Conservation (phyloP, 78 protist genomes). For the Monocercomonoides exilis region DNA sequence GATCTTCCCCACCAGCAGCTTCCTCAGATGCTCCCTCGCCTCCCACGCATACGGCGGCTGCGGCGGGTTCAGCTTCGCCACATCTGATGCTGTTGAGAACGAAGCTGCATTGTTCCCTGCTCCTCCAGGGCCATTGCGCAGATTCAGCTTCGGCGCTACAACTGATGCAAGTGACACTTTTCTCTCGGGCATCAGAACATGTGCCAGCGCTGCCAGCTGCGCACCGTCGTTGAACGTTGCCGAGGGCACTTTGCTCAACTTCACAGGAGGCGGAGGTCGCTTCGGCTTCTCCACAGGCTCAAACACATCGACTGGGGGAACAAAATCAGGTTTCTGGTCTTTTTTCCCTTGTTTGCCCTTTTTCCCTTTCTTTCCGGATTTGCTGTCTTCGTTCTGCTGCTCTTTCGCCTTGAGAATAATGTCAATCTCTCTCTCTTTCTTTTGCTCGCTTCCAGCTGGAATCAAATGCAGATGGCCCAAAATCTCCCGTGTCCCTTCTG, state of each 20-base stretch:
- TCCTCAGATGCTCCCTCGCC: not conserved
- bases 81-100: not conserved
- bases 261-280: too few species aligned
- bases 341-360: not conserved
- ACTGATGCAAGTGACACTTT: not conserved
- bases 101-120: too few species aligned
- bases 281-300: too few species aligned
- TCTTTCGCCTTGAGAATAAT: not conserved
- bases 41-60: slow-evolving; percentile 3
- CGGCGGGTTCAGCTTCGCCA: not conserved
- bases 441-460: too few species aligned
- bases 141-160: not conserved
- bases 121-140: not conserved
- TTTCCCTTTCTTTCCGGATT: not conserved
- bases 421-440: not conserved
- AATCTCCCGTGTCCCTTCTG: not conserved
- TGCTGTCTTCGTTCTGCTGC: not conserved
- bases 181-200: not conserved
- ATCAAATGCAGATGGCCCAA: too few species aligned
- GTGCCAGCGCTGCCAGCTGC: not conserved
- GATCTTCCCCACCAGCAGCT: not conserved
- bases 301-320: too few species aligned
- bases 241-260: too few species aligned
- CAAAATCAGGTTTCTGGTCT: too few species aligned
- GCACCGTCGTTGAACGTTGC: not conserved